Base-by-base conservation (phyloP, 148 eudicot species). In the Fagopyrum tataricum region DNA sequence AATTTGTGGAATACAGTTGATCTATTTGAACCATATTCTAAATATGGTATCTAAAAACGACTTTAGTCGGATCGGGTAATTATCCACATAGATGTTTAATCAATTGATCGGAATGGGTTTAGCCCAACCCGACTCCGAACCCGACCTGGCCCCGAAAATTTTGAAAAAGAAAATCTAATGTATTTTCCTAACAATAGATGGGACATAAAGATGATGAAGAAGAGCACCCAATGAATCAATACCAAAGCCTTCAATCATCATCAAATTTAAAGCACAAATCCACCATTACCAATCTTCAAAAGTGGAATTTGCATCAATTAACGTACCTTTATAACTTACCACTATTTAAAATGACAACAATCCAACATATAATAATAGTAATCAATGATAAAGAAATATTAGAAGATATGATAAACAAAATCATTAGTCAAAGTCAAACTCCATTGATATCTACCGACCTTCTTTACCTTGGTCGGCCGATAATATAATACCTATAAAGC, bases 401-500 rank as follows among this genome's bases (percentile, higher is more conserved):
- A 59, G 0, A 5, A 59, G 66, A 55, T 18, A 55, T 21, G 10
- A 56, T 56, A 23, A 56, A 56, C 64, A 56, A 21, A 56, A 8
- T 56, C 7, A 56, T 23, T 12, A 59, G 6, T 24, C 39, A 59
- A 59, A 59, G 6, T 24, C 39, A 59, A 59, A 59, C 66, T 23
- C 14, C 66, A 59, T 9, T 23, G 66, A 59, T 23, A 3, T 59
- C 9, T 24, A 24, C 39, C 37, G 66, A 23, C 37, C 66, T 10
- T 59, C 66, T 59, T 59, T 59, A 59, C 66, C 66, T 5, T 59
- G 66, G 66, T 59, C 66, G 66, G 40, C 15, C 40, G 0, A 59
- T 59, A 23, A 59, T 59, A 59, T 21, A 21, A 58, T 24, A 59
- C 15, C 66, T 59, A 4, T 23, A 59, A 23, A 59, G 66, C 39